A percentile compares a stretch with the other conserved stretches of the same genome.
Conservation (phyloP, 306 rosid species). For the Adenanthera pavonina region DNA sequence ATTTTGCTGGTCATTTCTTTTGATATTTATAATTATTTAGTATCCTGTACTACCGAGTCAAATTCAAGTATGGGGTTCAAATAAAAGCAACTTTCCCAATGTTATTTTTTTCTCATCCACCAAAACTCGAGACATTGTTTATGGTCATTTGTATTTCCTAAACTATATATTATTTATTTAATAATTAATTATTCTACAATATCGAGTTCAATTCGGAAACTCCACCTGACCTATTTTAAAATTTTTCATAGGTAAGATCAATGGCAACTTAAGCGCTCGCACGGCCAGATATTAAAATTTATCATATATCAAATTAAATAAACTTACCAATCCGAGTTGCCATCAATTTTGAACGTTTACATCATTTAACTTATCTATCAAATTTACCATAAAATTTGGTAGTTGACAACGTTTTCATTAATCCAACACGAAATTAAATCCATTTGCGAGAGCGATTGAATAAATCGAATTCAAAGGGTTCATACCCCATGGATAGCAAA, state of each 20-base stretch:
- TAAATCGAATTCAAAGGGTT: neutral
- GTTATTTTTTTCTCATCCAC: too few relatives aligned
- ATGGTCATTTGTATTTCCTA: neutral
- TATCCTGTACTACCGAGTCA: too few relatives aligned
- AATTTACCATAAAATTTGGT: conserved; percentile 17
- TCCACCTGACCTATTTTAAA: too few relatives aligned
- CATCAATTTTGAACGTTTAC: neutral
- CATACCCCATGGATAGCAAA: neutral
- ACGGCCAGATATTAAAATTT: neutral
- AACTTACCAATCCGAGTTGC: neutral
- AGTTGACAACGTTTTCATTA: neutral
- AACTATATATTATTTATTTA: neutral
- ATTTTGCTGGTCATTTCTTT: conserved; percentile 2
- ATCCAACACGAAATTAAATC: neutral
- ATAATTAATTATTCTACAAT: too few relatives aligned
- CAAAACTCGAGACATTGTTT: too few relatives aligned
- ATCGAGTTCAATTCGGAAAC: neutral
- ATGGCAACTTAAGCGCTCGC: too few relatives aligned
- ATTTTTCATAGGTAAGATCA: too few relatives aligned
- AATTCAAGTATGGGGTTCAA: too few relatives aligned
- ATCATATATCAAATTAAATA: too few relatives aligned
- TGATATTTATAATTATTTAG: too few relatives aligned
- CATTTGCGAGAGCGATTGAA: neutral
- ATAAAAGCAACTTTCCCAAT: too few relatives aligned
- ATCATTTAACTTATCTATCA: neutral